phyloP scores from a whole-genome alignment of 805 yeast genomes.

The Metschnikowia anglica region DNA sequence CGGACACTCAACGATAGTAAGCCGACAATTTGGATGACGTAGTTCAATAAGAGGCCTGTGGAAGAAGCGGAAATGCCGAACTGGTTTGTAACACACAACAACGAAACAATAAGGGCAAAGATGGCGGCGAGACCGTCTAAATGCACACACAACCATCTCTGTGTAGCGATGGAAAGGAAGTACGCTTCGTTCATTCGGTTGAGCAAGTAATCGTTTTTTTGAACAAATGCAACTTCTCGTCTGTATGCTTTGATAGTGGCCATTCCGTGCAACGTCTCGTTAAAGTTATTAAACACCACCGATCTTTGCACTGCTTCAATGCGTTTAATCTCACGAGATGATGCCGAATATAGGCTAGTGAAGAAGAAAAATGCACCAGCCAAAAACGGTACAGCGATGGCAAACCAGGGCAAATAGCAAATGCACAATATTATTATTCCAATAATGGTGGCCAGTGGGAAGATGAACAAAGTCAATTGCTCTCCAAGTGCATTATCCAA shows the following conservation, averaged over 20 bases:
- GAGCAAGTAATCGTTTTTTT: conserved; percentile 45
- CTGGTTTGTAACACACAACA: conserved; percentile 60
- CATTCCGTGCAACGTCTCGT: conserved; percentile 68
- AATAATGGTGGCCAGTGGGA: conserved; percentile 50
- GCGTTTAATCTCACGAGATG: conserved; percentile 74
- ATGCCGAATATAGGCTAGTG: conserved; percentile 62
- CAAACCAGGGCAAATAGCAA: conserved; percentile 73
- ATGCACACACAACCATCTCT: conserved; percentile 66
- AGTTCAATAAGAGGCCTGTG: conserved; percentile 66
- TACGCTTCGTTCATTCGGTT: conserved; percentile 69
- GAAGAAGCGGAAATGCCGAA: conserved; percentile 61
- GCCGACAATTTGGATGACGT: conserved; percentile 55
- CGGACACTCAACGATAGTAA: conserved; percentile 61
- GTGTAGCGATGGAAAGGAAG: conserved; percentile 60
- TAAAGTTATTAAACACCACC: conserved; percentile 66
- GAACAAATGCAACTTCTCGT: conserved; percentile 46
- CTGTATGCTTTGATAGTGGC: conserved; percentile 61
- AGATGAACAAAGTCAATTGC: conserved; percentile 60
- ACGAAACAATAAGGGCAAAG: conserved; percentile 52
- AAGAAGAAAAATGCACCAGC: conserved; percentile 41
- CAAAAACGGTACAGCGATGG: conserved; percentile 61
- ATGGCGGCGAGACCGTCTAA: conserved; percentile 51
- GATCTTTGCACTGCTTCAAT: conserved; percentile 73
- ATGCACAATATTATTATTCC: conserved; percentile 67
- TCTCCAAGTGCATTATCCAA: conserved; percentile 78